Evolutionary conservation across 1,284 basidiomycete species (phyloP).

Genomic region (Chondrostereum purpureum): DNA sequence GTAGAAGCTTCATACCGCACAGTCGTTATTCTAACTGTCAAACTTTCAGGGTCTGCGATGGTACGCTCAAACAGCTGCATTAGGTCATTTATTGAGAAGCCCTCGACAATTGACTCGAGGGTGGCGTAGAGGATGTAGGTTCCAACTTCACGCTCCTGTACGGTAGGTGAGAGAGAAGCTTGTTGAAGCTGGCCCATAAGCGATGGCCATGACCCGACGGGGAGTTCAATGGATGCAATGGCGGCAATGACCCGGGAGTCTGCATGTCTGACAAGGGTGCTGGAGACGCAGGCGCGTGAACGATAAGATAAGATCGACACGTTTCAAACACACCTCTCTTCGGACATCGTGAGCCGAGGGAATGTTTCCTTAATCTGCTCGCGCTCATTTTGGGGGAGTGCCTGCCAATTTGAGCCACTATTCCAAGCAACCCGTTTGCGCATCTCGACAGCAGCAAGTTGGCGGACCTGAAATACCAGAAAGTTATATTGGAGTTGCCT

Average conservation of each 20-base stretch:
- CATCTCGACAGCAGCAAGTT: constrained; percentile 97
- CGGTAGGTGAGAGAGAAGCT: constrained; percentile 65
- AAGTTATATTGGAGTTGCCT: constrained; percentile 3
- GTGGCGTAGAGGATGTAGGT: constrained; percentile 90
- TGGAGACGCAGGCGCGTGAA: constrained; percentile 25
- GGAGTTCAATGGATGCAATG: constrained; percentile 88
- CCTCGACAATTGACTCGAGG: constrained; percentile 88
- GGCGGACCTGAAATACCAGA: constrained; percentile 66
- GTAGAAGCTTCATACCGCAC: constrained; percentile 48
- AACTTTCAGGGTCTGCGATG: constrained; percentile 83
- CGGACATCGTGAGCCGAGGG: constrained; percentile 73
- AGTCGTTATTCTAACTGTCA: constrained; percentile 89
- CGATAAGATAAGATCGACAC: constrained; percentile 9
- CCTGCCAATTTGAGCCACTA: constrained; percentile 81
- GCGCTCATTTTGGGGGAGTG: constrained; percentile 66
- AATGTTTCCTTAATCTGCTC: constrained; percentile 84
- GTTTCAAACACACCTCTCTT: constrained; percentile 59
- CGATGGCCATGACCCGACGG: constrained; percentile 77
- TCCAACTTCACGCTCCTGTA: constrained; percentile 84
- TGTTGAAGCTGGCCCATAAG: constrained; percentile 87
- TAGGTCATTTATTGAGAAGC: constrained; percentile 74
- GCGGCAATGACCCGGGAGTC: constrained; percentile 90
- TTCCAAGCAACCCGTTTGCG: constrained; percentile 85
- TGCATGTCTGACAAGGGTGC: constrained; percentile 84
- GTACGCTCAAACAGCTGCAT: constrained; percentile 80